A percentile compares a stretch with the other conserved stretches of the same genome.
These are phyloP conservation scores for Colletotrichum kahawae DNA, from an alignment of 2,329 filamentous ascomycete genomes.

Conservation along the genomic window DNA sequence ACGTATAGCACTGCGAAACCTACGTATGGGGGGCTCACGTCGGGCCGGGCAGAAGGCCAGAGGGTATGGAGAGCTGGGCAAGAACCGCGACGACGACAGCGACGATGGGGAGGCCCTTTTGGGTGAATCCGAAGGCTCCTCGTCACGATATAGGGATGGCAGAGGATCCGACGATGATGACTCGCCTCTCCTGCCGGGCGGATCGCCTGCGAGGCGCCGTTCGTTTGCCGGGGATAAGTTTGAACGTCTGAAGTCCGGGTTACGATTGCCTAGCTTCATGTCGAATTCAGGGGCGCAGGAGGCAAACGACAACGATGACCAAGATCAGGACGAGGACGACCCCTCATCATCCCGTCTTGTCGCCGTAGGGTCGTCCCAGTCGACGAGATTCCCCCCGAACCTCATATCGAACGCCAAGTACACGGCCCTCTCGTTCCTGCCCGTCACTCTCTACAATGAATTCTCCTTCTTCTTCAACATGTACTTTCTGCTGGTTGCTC, in stretches of 20 bases:
- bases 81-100: slow-evolving; percentile 59
- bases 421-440: slow-evolving; percentile 91
- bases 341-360: slow-evolving; percentile 76
- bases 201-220: slow-evolving; percentile 35
- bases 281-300: slow-evolving; percentile 40
- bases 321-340: slow-evolving; percentile 61
- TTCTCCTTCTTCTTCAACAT: slow-evolving; percentile 99
- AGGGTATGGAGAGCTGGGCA: slow-evolving; percentile 66
- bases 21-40: slow-evolving; percentile 70
- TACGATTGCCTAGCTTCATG: slow-evolving; percentile 74
- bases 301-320: slow-evolving; percentile 44
- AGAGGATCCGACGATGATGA: slow-evolving; percentile 70
- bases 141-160: slow-evolving; percentile 62
- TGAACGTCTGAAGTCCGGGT: slow-evolving; percentile 51
- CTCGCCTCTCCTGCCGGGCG: slow-evolving; percentile 69
- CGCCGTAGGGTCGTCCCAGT: slow-evolving; percentile 75
- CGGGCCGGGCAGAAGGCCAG: slow-evolving; percentile 59
- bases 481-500: slow-evolving; percentile 93
- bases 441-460: slow-evolving; percentile 94
- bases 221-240: slow-evolving; percentile 46
- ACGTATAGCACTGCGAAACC: slow-evolving; percentile 73
- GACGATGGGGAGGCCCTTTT: slow-evolving; percentile 73
- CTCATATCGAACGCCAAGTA: slow-evolving; percentile 97
- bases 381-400: slow-evolving; percentile 84
- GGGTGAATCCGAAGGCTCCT: slow-evolving; percentile 62